Percentiles rank a stretch among this genome's conserved stretches.
phyloP scores from a whole-genome alignment of 1,284 basidiomycete genomes.

The Bjerkandera adusta region DNA sequence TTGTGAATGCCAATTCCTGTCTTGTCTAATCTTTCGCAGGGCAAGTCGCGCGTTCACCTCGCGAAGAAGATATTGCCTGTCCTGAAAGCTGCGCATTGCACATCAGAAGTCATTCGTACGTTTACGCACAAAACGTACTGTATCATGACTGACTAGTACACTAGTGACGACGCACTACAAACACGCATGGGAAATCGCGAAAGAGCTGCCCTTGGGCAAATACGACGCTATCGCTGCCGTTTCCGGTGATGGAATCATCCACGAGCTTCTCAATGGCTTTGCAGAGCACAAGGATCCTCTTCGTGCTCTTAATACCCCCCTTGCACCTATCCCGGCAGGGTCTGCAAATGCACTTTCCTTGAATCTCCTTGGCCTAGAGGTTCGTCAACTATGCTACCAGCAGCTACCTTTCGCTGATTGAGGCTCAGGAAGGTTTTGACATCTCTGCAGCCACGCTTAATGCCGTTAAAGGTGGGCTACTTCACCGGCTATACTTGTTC shows the following conservation, averaged over 20 bases:
- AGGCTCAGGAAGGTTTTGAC: conserved; percentile 66
- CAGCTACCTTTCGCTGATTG: conserved; percentile 1
- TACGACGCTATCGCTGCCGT: conserved; percentile 83
- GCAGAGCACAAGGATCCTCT: conserved; percentile 68
- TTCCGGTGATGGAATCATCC: conserved; percentile 88
- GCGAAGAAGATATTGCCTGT: conserved; percentile 76
- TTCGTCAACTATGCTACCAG: conserved; percentile 25
- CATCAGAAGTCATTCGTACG: conserved; percentile 60
- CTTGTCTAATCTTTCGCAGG: conserved; percentile 42
- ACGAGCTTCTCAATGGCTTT: conserved; percentile 94
- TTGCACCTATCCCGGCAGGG: conserved; percentile 89
- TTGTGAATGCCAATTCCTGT: conserved; percentile 26
- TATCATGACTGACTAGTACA: conserved; percentile 3
- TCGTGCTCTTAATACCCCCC: conserved; percentile 72
- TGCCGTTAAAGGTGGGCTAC: conserved; percentile 82
- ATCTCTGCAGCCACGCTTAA: conserved; percentile 77
- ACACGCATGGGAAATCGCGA: conserved; percentile 76
- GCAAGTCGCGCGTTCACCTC: conserved; percentile 62
- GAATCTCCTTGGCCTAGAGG: conserved; percentile 71
- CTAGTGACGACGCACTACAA: conserved; percentile 70
- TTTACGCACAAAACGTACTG: conserved; percentile 21
- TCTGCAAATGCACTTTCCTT: conserved; percentile 81
- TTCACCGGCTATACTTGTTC: neutral
- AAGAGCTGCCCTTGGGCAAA: conserved; percentile 52
- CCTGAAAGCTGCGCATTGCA: conserved; percentile 74